A percentile compares a stretch with the other conserved stretches of the same genome.
phyloP scores from a whole-genome alignment of 495 filamentous ascomycete species.

The Lasiosphaeria ovina region DNA sequence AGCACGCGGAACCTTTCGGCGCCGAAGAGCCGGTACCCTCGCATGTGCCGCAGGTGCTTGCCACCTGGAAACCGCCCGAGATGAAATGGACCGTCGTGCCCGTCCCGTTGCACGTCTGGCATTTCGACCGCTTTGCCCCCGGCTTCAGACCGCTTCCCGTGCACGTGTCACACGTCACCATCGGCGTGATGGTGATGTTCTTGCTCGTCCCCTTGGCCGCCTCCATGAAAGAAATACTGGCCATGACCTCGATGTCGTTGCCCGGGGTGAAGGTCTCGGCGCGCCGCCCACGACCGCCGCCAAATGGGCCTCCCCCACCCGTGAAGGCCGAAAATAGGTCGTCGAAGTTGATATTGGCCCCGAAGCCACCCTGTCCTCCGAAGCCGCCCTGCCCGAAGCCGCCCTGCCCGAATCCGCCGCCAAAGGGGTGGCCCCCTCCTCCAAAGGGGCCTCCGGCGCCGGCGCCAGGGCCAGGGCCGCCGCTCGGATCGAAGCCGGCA shows the following conservation, averaged over 20 bases:
- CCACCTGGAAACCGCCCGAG: conserved; percentile 93
- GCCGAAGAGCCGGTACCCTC: conserved; percentile 68
- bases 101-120: conserved; percentile 78
- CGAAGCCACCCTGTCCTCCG: conserved; percentile 59
- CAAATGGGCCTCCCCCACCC: conserved; percentile 58
- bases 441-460: conserved; percentile 68
- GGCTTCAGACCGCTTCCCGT: conserved; percentile 78
- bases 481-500: conserved; percentile 79
- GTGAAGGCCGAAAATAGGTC: conserved; percentile 89
- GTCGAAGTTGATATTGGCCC: conserved; percentile 85
- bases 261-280: conserved; percentile 71
- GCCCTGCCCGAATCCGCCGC: conserved; percentile 57
- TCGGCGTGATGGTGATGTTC: conserved; percentile 73
- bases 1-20: conserved; percentile 76
- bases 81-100: conserved; percentile 85
- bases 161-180: conserved; percentile 78
- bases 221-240: conserved; percentile 91
- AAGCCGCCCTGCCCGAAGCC: conserved; percentile 48
- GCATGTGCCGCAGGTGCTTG: conserved; percentile 79
- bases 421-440: conserved; percentile 54
- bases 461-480: conserved; percentile 64
- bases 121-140: conserved; percentile 68
- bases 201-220: conserved; percentile 84
- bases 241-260: conserved; percentile 91
- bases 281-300: conserved; percentile 50